A percentile compares a stretch with the other conserved stretches of the same genome.
These are phyloP conservation scores for Hymenoscyphus linearis DNA, from an alignment of 2,329 filamentous ascomycete genomes.

Conservation along the genomic window DNA sequence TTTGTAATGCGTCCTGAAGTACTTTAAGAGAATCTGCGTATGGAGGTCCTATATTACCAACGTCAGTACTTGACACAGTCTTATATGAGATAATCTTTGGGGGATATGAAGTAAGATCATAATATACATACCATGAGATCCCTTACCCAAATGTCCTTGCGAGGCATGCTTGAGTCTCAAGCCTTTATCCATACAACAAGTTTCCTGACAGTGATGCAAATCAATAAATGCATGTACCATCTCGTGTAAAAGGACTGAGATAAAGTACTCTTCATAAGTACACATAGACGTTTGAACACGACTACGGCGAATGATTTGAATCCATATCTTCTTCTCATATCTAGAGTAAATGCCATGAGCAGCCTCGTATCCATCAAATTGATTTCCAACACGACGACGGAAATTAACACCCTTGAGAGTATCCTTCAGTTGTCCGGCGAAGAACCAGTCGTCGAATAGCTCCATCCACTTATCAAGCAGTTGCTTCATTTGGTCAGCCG, in stretches of 20 bases:
- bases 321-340: not conserved
- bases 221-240: conserved; percentile 4
- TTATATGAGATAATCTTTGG: not conserved
- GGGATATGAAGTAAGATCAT: not conserved
- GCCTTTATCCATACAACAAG: not conserved
- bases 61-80: not conserved
- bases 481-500: not conserved
- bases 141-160: not conserved
- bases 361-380: not conserved
- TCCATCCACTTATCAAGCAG: not conserved
- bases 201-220: not conserved
- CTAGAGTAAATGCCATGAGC: not conserved
- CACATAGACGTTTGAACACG: not conserved
- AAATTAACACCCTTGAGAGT: not conserved
- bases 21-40: not conserved
- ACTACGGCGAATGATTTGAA: not conserved
- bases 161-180: not conserved
- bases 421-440: not conserved
- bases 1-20: not conserved
- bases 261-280: not conserved
- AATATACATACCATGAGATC: not conserved
- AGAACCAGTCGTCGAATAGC: not conserved
- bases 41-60: not conserved
- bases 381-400: not conserved
- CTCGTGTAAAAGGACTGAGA: conserved; percentile 1